phyloP scores from a whole-genome alignment of 1,284 basidiomycete species.

The Ceratobasidium sp. region DNA sequence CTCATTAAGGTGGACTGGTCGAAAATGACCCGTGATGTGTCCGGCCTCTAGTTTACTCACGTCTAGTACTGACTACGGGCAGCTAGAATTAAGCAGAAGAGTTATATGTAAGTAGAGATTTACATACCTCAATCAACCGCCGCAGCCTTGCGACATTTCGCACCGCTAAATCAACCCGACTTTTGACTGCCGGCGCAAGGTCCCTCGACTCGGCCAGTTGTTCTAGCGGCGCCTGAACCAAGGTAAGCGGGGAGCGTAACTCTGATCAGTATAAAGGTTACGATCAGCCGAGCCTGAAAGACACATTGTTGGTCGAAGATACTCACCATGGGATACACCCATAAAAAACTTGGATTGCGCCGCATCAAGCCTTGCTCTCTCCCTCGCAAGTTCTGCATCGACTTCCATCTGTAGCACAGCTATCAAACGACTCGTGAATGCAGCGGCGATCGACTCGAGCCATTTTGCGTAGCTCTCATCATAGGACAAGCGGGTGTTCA shows the following conservation, averaged over 20 bases:
- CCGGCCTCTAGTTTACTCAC: constrained; percentile 44
- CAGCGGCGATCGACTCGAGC: constrained; percentile 45
- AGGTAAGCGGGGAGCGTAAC: constrained; percentile 56
- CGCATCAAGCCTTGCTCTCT: constrained; percentile 55
- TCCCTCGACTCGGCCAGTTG: constrained; percentile 1
- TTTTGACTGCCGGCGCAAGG: constrained; percentile 49
- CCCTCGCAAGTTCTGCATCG: constrained; percentile 44
- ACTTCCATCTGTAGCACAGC: constrained; percentile 46
- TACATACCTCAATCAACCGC: constrained; percentile 54
- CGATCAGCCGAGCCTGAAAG: no score
- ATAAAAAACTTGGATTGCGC: constrained; percentile 58
- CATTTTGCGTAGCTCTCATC: constrained; percentile 48
- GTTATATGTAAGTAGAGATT: constrained; percentile 52
- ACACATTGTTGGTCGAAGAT: no score
- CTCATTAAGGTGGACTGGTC: constrained; percentile 53
- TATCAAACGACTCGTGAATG: constrained; percentile 45
- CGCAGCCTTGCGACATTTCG: constrained; percentile 55
- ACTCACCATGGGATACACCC: constrained; percentile 52
- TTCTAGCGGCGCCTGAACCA: constrained; percentile 51
- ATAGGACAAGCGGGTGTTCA: constrained; percentile 48
- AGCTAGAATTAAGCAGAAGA: constrained; percentile 13
- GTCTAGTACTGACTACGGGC: constrained; percentile 31
- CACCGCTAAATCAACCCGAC: constrained; percentile 52
- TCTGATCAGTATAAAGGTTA: constrained; percentile 45
- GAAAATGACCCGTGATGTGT: constrained; percentile 51